Conservation (phyloP, 306 rosid species). For the Herpetospermum pedunculosum region DNA sequence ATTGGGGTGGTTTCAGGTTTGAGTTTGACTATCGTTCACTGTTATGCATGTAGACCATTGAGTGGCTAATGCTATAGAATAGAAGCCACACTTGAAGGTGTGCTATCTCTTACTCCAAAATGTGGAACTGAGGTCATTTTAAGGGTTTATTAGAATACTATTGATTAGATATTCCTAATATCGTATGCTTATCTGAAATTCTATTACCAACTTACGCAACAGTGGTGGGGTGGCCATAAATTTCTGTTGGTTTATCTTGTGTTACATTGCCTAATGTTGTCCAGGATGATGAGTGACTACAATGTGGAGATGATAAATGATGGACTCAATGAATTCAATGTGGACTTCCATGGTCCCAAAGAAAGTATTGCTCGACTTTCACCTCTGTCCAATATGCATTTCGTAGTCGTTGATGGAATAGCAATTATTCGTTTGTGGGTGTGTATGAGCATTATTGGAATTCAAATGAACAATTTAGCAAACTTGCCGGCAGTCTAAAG, state of each 20-base stretch:
- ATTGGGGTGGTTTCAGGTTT: not conserved
- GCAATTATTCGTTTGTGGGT: not conserved
- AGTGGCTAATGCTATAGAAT: not conserved
- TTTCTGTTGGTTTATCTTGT: not conserved
- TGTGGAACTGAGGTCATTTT: not conserved
- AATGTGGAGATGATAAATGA: slow-evolving; percentile 91
- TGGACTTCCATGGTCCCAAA: slow-evolving; percentile 97
- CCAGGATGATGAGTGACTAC: slow-evolving; percentile 99
- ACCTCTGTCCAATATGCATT: not conserved
- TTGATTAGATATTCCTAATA: not conserved
- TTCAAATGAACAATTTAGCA: slow-evolving; percentile 7
- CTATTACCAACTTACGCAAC: not conserved
- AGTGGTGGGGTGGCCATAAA: not conserved
- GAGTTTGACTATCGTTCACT: not conserved
- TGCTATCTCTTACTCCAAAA: not conserved
- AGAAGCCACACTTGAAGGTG: not conserved
- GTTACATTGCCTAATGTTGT: slow-evolving; percentile 17
- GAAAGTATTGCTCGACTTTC: slow-evolving; percentile 51
- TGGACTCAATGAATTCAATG: slow-evolving; percentile 87
- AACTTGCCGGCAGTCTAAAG: not conserved
- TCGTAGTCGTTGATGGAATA: not conserved
- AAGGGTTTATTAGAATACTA: not conserved
- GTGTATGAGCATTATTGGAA: not conserved
- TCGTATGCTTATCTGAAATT: not conserved
- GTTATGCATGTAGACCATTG: not conserved